Percentiles rank a stretch among this genome's conserved stretches.
phyloP scores from a whole-genome alignment of 1,139 yeast species.

The Lodderomyces theae region DNA sequence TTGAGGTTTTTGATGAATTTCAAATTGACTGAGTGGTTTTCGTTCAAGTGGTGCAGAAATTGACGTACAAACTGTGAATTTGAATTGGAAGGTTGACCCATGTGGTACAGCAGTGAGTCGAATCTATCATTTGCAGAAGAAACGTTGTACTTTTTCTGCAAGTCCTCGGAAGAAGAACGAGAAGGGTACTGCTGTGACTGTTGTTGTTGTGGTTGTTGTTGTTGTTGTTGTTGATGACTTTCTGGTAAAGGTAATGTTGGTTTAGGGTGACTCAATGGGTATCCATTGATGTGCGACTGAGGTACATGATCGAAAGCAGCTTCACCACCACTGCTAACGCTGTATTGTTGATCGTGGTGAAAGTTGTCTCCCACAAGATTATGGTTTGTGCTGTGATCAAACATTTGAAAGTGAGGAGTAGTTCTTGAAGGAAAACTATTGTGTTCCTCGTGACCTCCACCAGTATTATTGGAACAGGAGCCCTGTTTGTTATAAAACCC shows the following conservation, averaged over 20 bases:
- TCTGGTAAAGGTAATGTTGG: constrained; percentile 1
- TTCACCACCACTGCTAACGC: neutral
- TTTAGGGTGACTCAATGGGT: neutral
- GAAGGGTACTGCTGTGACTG: neutral
- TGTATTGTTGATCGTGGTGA: neutral
- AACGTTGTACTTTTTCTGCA: neutral
- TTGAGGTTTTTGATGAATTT: constrained; percentile 12
- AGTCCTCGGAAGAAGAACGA: neutral
- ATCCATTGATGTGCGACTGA: neutral
- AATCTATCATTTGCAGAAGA: constrained; percentile 1
- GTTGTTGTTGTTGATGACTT: neutral
- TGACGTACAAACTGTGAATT: constrained; percentile 13
- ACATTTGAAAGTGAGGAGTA: constrained; percentile 1
- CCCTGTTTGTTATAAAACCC: too few relatives aligned
- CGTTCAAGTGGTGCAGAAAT: constrained; percentile 11
- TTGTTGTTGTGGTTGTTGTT: neutral
- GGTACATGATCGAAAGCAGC: constrained; percentile 1
- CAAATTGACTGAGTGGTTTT: constrained; percentile 11
- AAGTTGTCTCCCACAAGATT: neutral
- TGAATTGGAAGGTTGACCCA: constrained; percentile 6
- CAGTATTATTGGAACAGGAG: too few relatives aligned
- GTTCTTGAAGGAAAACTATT: neutral
- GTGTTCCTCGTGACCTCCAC: neutral
- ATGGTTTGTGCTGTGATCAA: neutral
- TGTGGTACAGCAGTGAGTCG: constrained; percentile 8